Conservation (phyloP, 75 land plant species). For the Selaginella tamariscina region DNA sequence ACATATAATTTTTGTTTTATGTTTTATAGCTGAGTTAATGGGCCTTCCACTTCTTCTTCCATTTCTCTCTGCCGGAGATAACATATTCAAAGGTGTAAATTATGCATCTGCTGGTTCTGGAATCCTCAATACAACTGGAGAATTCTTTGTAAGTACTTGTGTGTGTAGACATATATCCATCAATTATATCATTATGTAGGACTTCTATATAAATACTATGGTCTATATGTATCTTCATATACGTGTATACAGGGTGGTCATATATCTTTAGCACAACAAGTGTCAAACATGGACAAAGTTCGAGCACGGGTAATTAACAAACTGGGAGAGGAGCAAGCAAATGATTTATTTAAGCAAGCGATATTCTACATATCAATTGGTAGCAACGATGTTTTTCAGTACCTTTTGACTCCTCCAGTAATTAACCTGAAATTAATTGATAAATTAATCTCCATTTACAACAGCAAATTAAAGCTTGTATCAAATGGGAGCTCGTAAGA, state of each 20-base stretch:
- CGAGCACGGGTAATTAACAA: background rate
- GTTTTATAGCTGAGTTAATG: background rate
- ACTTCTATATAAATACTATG: background rate
- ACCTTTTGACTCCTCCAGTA: background rate
- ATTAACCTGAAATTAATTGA: too few relatives aligned
- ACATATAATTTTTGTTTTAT: background rate
- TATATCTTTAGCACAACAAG: background rate
- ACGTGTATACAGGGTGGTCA: background rate
- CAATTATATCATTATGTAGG: background rate
- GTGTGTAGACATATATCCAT: too few relatives aligned
- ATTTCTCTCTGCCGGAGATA: background rate
- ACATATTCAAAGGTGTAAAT: background rate
- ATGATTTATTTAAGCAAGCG: background rate
- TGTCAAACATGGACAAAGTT: background rate
- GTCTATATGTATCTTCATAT: background rate
- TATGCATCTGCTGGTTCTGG: constrained; percentile 1
- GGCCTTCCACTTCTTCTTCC: background rate
- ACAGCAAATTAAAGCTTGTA: too few relatives aligned
- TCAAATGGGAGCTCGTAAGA: background rate
- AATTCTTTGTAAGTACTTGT: background rate
- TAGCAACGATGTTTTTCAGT: background rate
- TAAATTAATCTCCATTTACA: too few relatives aligned
- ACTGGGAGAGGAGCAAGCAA: background rate
- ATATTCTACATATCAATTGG: background rate
- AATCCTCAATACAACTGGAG: background rate